These are phyloP conservation scores for Cytidiella melzeri DNA, from an alignment of 768 basidiomycete genomes.

Conservation along the genomic window DNA sequence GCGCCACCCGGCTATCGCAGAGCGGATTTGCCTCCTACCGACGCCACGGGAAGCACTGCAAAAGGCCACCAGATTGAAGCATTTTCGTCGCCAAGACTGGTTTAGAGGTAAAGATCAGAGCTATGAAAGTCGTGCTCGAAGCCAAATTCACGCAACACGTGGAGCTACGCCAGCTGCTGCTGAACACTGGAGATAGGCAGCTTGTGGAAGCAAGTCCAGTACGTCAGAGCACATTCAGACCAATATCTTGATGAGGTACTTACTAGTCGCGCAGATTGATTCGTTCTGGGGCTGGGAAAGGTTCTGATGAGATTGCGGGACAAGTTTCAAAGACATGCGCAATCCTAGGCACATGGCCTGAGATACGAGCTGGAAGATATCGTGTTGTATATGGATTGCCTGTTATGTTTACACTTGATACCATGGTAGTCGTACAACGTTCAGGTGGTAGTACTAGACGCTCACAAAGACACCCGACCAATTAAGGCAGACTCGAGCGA, in stretches of 20 bases:
- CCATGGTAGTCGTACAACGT: too few relatives aligned
- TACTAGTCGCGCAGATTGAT: constrained; percentile 29
- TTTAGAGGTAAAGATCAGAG: constrained; percentile 9
- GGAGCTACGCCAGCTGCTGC: background rate
- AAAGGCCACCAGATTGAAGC: constrained; percentile 5
- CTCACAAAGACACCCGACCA: too few relatives aligned
- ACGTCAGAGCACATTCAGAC: background rate
- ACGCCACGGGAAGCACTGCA: constrained; percentile 8
- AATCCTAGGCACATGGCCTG: too few relatives aligned
- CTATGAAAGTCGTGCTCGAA: constrained; percentile 7
- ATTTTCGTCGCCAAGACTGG: constrained; percentile 5
- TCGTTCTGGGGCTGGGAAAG: constrained; percentile 78
- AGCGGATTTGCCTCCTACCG: constrained; percentile 9
- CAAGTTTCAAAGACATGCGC: too few relatives aligned
- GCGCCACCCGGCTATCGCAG: constrained; percentile 8
- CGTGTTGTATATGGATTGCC: too few relatives aligned
- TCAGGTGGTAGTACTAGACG: too few relatives aligned
- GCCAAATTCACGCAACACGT: constrained; percentile 9
- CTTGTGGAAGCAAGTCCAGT: constrained; percentile 10
- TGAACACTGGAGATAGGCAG: constrained; percentile 2
- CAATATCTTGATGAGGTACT: background rate
- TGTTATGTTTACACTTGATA: too few relatives aligned
- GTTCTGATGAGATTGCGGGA: constrained; percentile 56
- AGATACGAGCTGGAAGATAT: too few relatives aligned
- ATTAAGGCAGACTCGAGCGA: too few relatives aligned